These are phyloP conservation scores for Chlamydomonas applanata DNA, from an alignment of 139 green algal species.

Conservation along the genomic window DNA sequence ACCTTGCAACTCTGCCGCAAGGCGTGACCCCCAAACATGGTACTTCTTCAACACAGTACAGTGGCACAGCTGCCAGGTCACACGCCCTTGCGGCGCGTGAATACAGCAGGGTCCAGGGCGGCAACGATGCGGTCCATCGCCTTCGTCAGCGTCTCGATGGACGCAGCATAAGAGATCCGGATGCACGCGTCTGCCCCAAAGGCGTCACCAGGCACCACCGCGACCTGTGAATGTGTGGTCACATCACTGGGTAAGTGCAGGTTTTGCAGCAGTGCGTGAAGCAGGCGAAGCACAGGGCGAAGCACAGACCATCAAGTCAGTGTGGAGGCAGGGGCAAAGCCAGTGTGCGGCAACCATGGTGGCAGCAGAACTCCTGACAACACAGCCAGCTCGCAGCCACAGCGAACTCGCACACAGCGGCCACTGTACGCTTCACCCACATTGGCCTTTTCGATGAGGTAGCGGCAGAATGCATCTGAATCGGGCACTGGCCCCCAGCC, in stretches of 20 bases:
- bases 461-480: conserved; percentile 82
- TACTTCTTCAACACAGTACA: no score
- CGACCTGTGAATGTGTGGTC: conserved; percentile 57
- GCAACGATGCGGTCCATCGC: conserved; percentile 74
- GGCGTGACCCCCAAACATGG: no score
- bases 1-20: no score
- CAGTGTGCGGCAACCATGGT: no score
- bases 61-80: not conserved
- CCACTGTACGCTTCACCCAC: conserved; percentile 40
- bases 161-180: conserved; percentile 92
- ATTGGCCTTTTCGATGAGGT: conserved; percentile 66
- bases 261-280: no score
- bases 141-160: conserved; percentile 70
- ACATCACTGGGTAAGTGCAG: not conserved
- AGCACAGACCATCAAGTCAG: no score
- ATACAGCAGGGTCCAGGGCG: conserved; percentile 52
- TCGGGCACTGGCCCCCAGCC: conserved; percentile 79
- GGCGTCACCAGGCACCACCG: conserved; percentile 90
- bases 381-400: no score
- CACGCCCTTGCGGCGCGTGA: conserved; percentile 15
- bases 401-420: no score
- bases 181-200: conserved; percentile 89
- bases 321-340: no score
- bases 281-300: no score
- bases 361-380: no score